Evolutionary conservation across 2,329 filamentous ascomycete species (phyloP).

Genomic region (Ceratocystis harringtonii): DNA sequence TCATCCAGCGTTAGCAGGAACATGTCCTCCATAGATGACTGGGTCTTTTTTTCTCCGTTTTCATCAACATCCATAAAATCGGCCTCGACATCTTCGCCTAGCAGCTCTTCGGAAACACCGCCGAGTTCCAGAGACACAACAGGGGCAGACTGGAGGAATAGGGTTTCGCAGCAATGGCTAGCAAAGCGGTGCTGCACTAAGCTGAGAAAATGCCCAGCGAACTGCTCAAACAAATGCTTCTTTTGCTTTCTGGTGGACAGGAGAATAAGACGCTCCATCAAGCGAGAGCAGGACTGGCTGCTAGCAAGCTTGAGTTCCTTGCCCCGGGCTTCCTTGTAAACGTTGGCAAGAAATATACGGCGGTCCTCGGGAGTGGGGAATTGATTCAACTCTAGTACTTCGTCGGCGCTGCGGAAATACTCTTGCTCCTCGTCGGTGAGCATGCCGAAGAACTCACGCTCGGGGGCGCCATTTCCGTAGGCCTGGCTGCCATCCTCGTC

Average conservation of each 20-base stretch:
- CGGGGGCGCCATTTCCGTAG: constrained; percentile 26
- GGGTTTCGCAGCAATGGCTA: constrained; percentile 88
- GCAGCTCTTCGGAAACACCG: constrained; percentile 30
- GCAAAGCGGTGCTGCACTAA: constrained; percentile 92
- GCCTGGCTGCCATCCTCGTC: constrained; percentile 19
- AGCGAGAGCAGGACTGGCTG: constrained; percentile 83
- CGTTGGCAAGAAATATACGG: constrained; percentile 57
- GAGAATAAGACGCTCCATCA: constrained; percentile 83
- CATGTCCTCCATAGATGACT: constrained; percentile 63
- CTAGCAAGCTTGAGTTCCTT: constrained; percentile 94
- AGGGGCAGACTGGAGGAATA: constrained; percentile 73
- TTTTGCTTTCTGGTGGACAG: constrained; percentile 66
- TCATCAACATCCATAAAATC: constrained; percentile 11
- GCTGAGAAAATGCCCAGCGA: constrained; percentile 72
- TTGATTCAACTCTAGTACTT: constrained; percentile 77
- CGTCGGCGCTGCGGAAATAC: constrained; percentile 82
- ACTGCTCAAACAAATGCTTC: constrained; percentile 73
- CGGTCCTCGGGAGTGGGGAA: constrained; percentile 65
- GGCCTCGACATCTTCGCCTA: constrained; percentile 29
- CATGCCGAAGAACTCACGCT: constrained; percentile 79
- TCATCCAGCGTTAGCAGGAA: constrained; percentile 76
- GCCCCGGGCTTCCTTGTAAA: constrained; percentile 72
- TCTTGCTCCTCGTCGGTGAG: constrained; percentile 87
- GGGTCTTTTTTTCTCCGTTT: constrained; percentile 23
- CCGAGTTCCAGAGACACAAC: constrained; percentile 59